These are phyloP conservation scores for Xylaria sp. DNA, from an alignment of 2,329 filamentous ascomycete species.

Conservation along the genomic window DNA sequence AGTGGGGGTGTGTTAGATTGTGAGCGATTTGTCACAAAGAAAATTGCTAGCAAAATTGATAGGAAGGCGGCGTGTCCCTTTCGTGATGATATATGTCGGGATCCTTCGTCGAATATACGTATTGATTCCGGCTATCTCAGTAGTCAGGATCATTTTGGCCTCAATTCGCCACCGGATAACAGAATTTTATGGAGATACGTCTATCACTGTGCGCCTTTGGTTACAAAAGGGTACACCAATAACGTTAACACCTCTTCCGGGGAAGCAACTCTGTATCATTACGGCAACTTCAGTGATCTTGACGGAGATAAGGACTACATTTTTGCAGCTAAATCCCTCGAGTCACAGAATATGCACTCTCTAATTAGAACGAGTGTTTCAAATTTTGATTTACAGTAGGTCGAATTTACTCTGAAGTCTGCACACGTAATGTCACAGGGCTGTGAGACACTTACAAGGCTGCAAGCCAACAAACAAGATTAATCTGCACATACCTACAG, in stretches of 20 bases:
- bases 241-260: not conserved
- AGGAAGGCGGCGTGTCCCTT: slow-evolving; percentile 21
- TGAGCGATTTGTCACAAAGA: not conserved
- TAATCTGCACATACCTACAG: too few species aligned
- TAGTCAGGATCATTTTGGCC: slow-evolving; percentile 12
- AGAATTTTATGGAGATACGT: slow-evolving; percentile 10
- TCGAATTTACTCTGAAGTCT: not conserved
- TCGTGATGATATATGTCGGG: slow-evolving; percentile 6
- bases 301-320: not conserved
- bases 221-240: slow-evolving; percentile 12
- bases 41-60: not conserved
- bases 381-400: too few species aligned
- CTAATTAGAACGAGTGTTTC: too few species aligned
- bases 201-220: slow-evolving; percentile 20
- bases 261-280: slow-evolving; percentile 8
- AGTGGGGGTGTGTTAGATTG: not conserved
- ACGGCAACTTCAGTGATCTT: not conserved
- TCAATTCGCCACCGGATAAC: slow-evolving; percentile 10
- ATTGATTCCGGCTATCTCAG: slow-evolving; percentile 16
- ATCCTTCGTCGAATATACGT: not conserved
- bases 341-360: not conserved
- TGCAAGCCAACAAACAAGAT: too few species aligned
- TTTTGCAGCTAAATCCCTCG: not conserved
- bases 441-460: too few species aligned
- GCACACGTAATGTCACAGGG: not conserved